Percentiles rank a stretch among this genome's conserved stretches.
phyloP scores from a whole-genome alignment of 352 stramenopile species.

The Pythium aquatile region DNA sequence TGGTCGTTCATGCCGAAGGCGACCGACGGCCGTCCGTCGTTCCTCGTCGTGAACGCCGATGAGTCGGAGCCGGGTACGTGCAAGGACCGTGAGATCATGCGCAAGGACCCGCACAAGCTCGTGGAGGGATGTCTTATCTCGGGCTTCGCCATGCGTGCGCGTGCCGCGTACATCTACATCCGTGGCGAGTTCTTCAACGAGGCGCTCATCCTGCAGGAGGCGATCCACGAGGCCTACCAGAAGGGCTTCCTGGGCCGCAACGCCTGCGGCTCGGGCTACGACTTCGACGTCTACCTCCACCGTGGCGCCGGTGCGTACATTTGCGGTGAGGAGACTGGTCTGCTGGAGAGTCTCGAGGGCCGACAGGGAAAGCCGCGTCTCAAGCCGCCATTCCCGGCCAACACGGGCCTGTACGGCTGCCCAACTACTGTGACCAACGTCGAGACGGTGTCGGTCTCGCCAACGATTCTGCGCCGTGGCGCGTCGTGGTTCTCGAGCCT shows the following conservation, averaged over 20 bases:
- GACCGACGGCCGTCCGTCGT: conserved; percentile 97
- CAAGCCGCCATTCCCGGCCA: conserved; percentile 99
- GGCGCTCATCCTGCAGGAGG: conserved; percentile 96
- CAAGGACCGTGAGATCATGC: conserved; percentile 99
- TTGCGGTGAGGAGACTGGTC: conserved; percentile 98
- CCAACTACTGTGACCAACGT: conserved; percentile 99
- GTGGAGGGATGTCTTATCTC: conserved; percentile 98
- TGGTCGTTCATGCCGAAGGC: conserved; percentile 99
- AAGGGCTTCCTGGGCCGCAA: conserved; percentile 96
- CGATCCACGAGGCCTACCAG: conserved; percentile 99
- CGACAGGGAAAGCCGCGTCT: conserved; percentile 97
- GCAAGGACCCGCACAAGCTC: conserved; percentile 99
- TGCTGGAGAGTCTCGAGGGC: conserved; percentile 98
- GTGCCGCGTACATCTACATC: conserved; percentile 99
- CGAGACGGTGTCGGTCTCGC: conserved; percentile 97
- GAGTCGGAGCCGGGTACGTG: conserved; percentile 99
- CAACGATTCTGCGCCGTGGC: conserved; percentile 97
- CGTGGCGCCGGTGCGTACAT: conserved; percentile 99
- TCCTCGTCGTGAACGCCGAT: conserved; percentile 99
- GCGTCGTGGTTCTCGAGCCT: conserved; percentile 96
- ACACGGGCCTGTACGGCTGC: conserved; percentile 99
- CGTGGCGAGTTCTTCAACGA: conserved; percentile 99
- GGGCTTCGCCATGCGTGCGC: conserved; percentile 98
- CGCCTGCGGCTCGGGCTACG: conserved; percentile 97
- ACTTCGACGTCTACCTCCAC: conserved; percentile 99